These are phyloP conservation scores for Madurella mycetomatis DNA, from an alignment of 2,329 filamentous ascomycete genomes.

Conservation along the genomic window DNA sequence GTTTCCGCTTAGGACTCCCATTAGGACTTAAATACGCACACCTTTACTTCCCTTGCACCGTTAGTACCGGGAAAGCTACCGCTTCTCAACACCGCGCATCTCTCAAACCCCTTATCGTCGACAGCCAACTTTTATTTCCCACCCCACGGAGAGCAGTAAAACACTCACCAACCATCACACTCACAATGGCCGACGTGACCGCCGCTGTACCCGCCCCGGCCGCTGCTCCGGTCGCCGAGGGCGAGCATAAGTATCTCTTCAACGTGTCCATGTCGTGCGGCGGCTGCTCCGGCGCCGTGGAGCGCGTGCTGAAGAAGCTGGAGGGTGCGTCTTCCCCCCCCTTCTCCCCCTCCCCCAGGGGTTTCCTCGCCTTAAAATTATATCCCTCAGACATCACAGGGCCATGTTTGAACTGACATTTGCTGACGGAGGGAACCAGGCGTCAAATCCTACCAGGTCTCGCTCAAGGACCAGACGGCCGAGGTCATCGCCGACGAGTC, in stretches of 20 bases:
- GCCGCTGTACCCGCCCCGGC: constrained; percentile 1
- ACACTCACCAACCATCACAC: not conserved
- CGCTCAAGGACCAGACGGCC: constrained; percentile 79
- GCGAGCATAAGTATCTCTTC: constrained; percentile 89
- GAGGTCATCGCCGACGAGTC: constrained; percentile 65
- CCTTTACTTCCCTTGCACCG: too few species aligned
- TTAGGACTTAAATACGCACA: too few species aligned
- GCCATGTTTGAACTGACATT: not conserved
- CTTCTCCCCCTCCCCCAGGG: constrained; percentile 5
- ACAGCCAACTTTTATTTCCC: too few species aligned
- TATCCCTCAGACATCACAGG: not conserved
- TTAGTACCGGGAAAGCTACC: too few species aligned
- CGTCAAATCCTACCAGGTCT: constrained; percentile 43
- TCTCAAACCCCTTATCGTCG: too few species aligned
- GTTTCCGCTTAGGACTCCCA: too few species aligned
- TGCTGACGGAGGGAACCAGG: constrained; percentile 11
- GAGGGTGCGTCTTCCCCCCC: constrained; percentile 57
- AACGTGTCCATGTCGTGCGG: constrained; percentile 90
- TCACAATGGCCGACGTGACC: constrained; percentile 12
- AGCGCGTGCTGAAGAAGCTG: constrained; percentile 86
- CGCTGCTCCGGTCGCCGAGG: constrained; percentile 50
- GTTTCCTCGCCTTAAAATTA: too few species aligned
- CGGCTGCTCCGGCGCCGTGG: constrained; percentile 91
- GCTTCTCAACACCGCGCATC: too few species aligned
- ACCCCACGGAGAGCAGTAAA: too few species aligned